Conservation (phyloP, 495 filamentous ascomycete genomes). For the Gamarada debralockiae region DNA sequence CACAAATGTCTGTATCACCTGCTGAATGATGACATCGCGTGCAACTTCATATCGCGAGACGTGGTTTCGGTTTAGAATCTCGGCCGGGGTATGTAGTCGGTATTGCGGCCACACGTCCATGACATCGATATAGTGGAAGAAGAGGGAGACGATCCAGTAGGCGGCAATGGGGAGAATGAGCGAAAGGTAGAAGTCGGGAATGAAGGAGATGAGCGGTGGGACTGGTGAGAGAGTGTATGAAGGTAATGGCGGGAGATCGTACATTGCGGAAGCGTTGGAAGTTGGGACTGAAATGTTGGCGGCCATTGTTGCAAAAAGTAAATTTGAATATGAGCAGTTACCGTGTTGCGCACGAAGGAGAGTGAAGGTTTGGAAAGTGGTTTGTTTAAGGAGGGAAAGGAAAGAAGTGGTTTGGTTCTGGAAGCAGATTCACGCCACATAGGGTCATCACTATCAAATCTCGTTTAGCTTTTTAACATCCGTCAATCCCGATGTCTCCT, state of each 20-base stretch:
- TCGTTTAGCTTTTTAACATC: constrained; percentile 19
- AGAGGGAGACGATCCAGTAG: constrained; percentile 83
- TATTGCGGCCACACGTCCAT: constrained; percentile 82
- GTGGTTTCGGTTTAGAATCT: constrained; percentile 81
- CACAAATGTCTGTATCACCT: constrained; percentile 75
- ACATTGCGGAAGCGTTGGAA: constrained; percentile 28
- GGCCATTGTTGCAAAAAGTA: constrained; percentile 30
- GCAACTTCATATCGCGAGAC: constrained; percentile 78
- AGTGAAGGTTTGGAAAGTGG: constrained; percentile 1
- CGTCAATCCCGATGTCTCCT: no score
- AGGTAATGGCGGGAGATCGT: constrained; percentile 72
- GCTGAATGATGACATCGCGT: constrained; percentile 83
- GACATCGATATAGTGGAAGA: constrained; percentile 83
- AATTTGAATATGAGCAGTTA: constrained; percentile 21
- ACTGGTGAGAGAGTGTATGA: constrained; percentile 63
- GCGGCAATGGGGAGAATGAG: constrained; percentile 73
- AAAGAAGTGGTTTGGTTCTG: neutral
- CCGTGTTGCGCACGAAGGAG: constrained; percentile 34
- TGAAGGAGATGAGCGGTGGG: constrained; percentile 65
- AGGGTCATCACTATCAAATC: constrained; percentile 14
- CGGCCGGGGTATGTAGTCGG: constrained; percentile 87
- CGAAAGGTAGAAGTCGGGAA: constrained; percentile 76
- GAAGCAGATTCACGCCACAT: neutral
- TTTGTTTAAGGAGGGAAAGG: neutral
- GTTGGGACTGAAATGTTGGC: constrained; percentile 27